Evolutionary conservation across 768 basidiomycete species (phyloP), one percentile per base, ranked within the genome.

Genomic region (Leccinum subtestaceum): DNA sequence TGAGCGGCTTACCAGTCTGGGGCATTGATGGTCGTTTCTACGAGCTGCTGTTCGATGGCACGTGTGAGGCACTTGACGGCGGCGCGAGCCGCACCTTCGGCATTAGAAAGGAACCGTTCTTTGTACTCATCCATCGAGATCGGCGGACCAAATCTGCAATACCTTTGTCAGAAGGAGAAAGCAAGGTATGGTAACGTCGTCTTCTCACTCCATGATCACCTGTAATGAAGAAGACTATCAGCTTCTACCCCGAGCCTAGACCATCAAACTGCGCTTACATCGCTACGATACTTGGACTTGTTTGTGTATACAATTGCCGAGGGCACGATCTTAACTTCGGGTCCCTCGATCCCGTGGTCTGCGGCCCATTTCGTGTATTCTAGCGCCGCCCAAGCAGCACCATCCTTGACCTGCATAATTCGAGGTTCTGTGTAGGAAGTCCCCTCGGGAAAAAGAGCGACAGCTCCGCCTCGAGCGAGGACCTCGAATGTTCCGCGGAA

Each of bases 371-470:
- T 88, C 10, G 85, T 80, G 72, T 95, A 98, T 75, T 98, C 97
- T 63, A 98, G 79, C 5, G 95, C 91, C 52, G 93, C 89, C 95
- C 95, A 98, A 11, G 95, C 86, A 34, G 92, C 91, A 29, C 96
- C 96, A 66, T 98, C 95, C 69, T 92, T 92, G 67, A 93, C 84
- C 62, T 94, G 90, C 84, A 95, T 88, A 65, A 98, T 93, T 56
- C 86, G 82, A 10, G 95, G 94, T 68, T 95, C 93, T 3, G 95
- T 97, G 74, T 98, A 96, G 67, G 88, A 90, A 19, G 90, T 92
- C 45, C 93, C 94, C 73, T 96, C 94, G 8, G 94, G 94, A 71
- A 99, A 99, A 46, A 98, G 80, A 7, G 93, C 96, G 55, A 99
- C 91, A 19, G 86, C 91, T 61, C 87, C 81, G 15, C 90, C 91